Conservation (phyloP, 305 asterid species). For the Rubia peregrina region DNA sequence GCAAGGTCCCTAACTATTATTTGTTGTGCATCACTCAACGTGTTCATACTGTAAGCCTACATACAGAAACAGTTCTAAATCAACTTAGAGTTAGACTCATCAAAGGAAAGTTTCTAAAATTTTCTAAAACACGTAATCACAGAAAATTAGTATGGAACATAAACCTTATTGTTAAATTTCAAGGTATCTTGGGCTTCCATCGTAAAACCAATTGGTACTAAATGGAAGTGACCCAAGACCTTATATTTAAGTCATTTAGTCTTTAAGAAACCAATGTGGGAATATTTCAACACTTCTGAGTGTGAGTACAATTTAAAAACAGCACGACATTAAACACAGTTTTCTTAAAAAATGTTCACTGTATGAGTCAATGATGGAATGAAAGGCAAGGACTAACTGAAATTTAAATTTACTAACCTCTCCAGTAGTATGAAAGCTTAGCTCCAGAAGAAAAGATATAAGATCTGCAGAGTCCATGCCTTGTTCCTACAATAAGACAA, state of each 20-base stretch:
- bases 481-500: conserved; percentile 50
- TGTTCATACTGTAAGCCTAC: conserved; percentile 81
- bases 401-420: conserved; percentile 42
- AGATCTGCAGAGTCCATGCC: conserved; percentile 95
- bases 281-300: background rate
- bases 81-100: conserved; percentile 15
- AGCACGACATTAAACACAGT: background rate
- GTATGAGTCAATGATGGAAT: background rate
- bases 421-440: conserved; percentile 92
- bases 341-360: background rate
- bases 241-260: too few relatives aligned
- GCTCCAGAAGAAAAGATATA: conserved; percentile 85
- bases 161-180: background rate
- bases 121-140: background rate
- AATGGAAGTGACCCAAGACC: too few relatives aligned
- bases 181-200: too few relatives aligned
- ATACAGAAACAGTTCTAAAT: conserved; percentile 24
- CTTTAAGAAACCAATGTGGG: too few relatives aligned
- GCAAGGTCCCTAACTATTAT: conserved; percentile 72
- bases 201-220: too few relatives aligned
- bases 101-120: conserved; percentile 6
- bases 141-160: background rate
- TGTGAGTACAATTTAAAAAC: background rate
- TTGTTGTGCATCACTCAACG: conserved; percentile 65
- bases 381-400: background rate